Evolutionary conservation across 2,329 filamentous ascomycete genomes (phyloP).

Genomic region (Botryotinia globosa): DNA sequence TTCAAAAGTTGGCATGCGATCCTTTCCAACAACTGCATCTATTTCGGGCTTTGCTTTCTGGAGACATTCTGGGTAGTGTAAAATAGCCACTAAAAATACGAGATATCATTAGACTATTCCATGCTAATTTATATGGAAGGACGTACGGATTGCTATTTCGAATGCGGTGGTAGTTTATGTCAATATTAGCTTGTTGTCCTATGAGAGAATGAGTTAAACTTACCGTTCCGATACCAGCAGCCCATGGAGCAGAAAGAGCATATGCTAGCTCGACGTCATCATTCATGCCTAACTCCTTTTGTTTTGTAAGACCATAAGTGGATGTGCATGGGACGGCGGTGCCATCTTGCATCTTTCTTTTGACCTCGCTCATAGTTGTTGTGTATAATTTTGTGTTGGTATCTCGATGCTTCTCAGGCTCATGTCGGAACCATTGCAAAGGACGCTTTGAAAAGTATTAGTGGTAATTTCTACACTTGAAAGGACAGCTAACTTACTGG

Average conservation of each 20-base stretch:
- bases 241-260: constrained; percentile 6
- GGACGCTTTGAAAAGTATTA: background rate
- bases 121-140: too few species aligned
- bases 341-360: background rate
- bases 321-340: constrained; percentile 2
- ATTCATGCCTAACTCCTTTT: background rate
- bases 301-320: constrained; percentile 2
- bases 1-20: constrained; percentile 2
- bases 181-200: background rate
- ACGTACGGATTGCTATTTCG: background rate
- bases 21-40: background rate
- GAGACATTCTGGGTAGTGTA: background rate
- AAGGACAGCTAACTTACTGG: background rate
- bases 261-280: background rate
- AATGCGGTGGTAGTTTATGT: background rate
- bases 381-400: background rate
- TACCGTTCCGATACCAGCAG: background rate
- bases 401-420: background rate
- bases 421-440: constrained; percentile 1
- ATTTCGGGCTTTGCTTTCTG: background rate
- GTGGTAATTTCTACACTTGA: background rate
- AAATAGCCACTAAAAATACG: background rate
- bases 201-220: background rate
- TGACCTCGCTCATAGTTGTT: background rate
- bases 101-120: background rate